A percentile compares a stretch with the other conserved stretches of the same genome.
Conservation (phyloP, 805 yeast genomes). For the Starmera quercuum region DNA sequence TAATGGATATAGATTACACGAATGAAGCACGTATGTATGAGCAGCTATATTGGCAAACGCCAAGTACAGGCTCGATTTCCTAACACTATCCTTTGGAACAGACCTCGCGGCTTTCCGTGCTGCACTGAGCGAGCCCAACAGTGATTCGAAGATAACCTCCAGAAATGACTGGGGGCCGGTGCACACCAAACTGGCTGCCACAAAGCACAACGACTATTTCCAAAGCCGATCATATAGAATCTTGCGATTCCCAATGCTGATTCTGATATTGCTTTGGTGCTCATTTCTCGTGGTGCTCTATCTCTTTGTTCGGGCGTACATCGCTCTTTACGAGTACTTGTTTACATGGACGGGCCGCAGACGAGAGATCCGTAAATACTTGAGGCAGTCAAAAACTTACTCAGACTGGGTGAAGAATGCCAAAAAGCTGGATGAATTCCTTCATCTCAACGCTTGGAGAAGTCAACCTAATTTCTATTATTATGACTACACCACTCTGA, state of each 20-base stretch:
- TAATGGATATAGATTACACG: constrained; percentile 21
- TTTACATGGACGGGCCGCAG: constrained; percentile 58
- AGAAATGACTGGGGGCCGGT: constrained; percentile 42
- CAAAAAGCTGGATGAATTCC: constrained; percentile 41
- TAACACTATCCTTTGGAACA: constrained; percentile 6
- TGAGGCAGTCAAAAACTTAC: constrained; percentile 43
- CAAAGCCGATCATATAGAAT: constrained; percentile 37
- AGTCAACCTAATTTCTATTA: constrained; percentile 51
- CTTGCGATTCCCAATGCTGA: constrained; percentile 59
- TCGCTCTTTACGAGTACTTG: constrained; percentile 52
- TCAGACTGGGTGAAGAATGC: constrained; percentile 61
- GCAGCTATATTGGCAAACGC: constrained; percentile 9
- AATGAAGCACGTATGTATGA: constrained; percentile 24
- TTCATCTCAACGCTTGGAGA: constrained; percentile 61
- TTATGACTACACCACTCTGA: constrained; percentile 59
- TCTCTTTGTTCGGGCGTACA: constrained; percentile 46
- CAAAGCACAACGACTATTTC: constrained; percentile 17
- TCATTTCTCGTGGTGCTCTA: constrained; percentile 40
- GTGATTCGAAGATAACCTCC: constrained; percentile 30
- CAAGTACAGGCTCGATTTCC: not conserved
- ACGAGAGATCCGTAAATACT: constrained; percentile 36
- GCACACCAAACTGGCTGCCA: constrained; percentile 13
- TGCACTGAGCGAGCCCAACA: constrained; percentile 24
- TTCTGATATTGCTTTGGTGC: constrained; percentile 48
- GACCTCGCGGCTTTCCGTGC: constrained; percentile 29